Conservation (phyloP, 768 basidiomycete genomes). For the Coprinopsis sp. region DNA sequence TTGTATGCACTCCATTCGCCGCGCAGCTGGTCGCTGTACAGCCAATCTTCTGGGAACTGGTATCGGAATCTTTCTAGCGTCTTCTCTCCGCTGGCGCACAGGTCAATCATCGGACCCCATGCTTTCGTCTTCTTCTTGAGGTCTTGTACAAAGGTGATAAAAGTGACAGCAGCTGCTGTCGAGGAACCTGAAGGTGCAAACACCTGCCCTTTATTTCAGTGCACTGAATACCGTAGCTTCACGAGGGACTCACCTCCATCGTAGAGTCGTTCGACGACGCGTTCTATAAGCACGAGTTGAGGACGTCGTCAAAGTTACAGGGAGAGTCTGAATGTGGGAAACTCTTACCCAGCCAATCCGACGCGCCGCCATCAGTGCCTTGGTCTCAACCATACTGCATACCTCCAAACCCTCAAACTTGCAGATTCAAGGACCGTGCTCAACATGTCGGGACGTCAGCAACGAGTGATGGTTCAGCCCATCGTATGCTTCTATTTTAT, state of each 20-base stretch:
- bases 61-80: slow-evolving; percentile 95
- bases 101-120: slow-evolving; percentile 96
- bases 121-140: slow-evolving; percentile 93
- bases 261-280: slow-evolving; percentile 30
- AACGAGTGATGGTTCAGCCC: slow-evolving; percentile 99
- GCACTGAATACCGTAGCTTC: slow-evolving; percentile 4
- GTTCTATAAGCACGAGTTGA: too few relatives aligned
- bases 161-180: slow-evolving; percentile 96
- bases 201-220: slow-evolving; percentile 33
- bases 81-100: slow-evolving; percentile 94
- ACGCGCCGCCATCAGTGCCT: too few relatives aligned
- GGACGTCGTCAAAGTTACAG: too few relatives aligned
- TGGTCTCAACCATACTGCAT: slow-evolving; percentile 7
- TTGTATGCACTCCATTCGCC: slow-evolving; percentile 99
- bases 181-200: slow-evolving; percentile 82
- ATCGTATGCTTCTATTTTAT: slow-evolving; percentile 60
- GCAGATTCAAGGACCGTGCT: slow-evolving; percentile 1
- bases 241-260: slow-evolving; percentile 37
- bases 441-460: slow-evolving; percentile 87
- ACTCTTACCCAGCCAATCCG: too few relatives aligned
- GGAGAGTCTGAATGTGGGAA: too few relatives aligned
- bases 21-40: slow-evolving; percentile 94
- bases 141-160: slow-evolving; percentile 99
- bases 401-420: slow-evolving; percentile 11
- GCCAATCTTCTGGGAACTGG: slow-evolving; percentile 96